phyloP scores from a whole-genome alignment of 352 stramenopile genomes.

The Thalassiosira mediterranea region DNA sequence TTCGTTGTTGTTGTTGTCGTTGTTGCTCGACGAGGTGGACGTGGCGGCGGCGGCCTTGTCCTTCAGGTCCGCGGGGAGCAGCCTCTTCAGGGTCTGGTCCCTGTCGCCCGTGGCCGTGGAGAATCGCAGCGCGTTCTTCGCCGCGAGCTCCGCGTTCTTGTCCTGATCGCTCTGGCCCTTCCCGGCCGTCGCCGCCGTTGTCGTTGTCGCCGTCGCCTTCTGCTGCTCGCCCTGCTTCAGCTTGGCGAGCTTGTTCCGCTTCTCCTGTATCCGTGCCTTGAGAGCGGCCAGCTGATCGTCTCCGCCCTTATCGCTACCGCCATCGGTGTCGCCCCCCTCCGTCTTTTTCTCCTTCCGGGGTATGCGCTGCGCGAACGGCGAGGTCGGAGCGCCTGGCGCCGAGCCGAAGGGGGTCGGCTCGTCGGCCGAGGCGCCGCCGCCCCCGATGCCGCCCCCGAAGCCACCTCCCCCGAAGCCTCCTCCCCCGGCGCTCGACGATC shows the following conservation, averaged over 20 bases:
- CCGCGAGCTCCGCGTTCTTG: neutral
- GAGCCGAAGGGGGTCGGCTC: neutral
- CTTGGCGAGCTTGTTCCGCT: conserved; percentile 32
- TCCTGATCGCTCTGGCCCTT: neutral
- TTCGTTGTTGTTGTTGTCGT: neutral
- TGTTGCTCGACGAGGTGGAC: neutral
- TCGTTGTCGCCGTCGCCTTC: neutral
- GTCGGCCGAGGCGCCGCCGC: neutral
- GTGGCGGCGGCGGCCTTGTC: neutral
- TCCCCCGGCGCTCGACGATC: conserved; percentile 1
- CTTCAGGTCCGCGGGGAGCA: conserved; percentile 41
- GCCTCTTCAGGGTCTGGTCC: conserved; percentile 17
- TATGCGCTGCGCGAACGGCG: neutral
- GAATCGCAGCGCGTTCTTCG: conserved; percentile 41
- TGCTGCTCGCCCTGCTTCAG: conserved; percentile 8
- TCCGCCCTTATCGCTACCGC: neutral
- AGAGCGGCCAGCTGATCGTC: conserved; percentile 32
- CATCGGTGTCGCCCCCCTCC: neutral
- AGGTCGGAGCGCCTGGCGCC: conserved; percentile 2
- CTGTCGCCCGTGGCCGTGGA: conserved; percentile 8
- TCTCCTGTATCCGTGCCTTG: conserved; percentile 47
- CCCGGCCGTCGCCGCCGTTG: neutral
- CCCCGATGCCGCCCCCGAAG: conserved; percentile 1
- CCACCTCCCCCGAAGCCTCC: conserved; percentile 4
- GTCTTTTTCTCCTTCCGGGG: conserved; percentile 8